Conservation (phyloP, 2,329 filamentous ascomycete genomes). For the Dichotomopilus funicola region DNA sequence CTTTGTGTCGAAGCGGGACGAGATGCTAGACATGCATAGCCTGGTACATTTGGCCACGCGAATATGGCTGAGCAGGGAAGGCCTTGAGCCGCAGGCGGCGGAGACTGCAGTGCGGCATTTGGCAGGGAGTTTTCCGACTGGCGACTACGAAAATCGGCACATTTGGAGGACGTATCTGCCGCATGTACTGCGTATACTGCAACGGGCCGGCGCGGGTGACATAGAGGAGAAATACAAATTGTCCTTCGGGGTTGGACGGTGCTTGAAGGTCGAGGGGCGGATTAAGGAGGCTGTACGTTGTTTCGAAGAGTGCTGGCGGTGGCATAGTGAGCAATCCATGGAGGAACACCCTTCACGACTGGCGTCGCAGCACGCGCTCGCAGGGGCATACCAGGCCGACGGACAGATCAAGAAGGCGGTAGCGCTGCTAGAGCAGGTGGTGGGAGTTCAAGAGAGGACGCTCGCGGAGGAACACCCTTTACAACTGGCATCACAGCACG, state of each 20-base stretch:
- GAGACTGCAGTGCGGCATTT: constrained; percentile 14
- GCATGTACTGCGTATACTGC: constrained; percentile 24
- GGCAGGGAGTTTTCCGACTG: constrained; percentile 6
- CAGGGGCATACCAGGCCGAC: constrained; percentile 10
- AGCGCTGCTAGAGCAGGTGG: constrained; percentile 22
- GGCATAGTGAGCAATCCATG: not conserved
- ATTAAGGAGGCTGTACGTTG: constrained; percentile 12
- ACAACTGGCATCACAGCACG: constrained; percentile 16
- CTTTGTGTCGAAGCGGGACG: constrained; percentile 26
- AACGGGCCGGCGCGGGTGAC: no score
- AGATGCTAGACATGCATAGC: constrained; percentile 32
- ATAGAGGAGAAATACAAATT: constrained; percentile 19
- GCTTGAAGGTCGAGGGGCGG: constrained; percentile 20
- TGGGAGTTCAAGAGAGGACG: constrained; percentile 10
- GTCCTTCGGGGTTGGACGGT: constrained; percentile 17
- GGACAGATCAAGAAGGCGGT: no score
- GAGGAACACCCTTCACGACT: constrained; percentile 8
- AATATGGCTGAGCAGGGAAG: constrained; percentile 25
- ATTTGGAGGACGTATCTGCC: constrained; percentile 26
- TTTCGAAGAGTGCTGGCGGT: constrained; percentile 9
- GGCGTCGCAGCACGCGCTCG: constrained; percentile 4
- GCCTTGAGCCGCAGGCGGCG: not conserved
- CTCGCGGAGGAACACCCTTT: constrained; percentile 17
- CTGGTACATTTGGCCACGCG: constrained; percentile 31
- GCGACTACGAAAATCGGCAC: constrained; percentile 13